These are phyloP conservation scores for Metarhizium sp. DNA, from an alignment of 2,329 filamentous ascomycete species.

Conservation along the genomic window DNA sequence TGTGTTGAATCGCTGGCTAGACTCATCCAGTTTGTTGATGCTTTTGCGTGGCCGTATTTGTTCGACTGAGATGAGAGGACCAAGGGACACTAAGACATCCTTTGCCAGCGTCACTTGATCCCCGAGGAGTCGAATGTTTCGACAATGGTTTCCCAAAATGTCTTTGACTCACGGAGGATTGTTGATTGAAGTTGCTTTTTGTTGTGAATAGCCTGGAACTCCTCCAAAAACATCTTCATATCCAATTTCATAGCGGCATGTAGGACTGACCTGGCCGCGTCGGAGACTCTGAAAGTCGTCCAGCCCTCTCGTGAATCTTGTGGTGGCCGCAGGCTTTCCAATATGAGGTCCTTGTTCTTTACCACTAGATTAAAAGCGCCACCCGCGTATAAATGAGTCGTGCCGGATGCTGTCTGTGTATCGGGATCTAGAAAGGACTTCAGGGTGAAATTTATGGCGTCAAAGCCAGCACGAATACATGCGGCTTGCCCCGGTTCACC, in stretches of 20 bases:
- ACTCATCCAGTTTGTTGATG: conserved; percentile 27
- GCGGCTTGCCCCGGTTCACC: conserved; percentile 49
- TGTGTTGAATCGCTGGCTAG: conserved; percentile 62
- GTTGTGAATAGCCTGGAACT: conserved; percentile 48
- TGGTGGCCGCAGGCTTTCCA: conserved; percentile 23
- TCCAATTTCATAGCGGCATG: conserved; percentile 45
- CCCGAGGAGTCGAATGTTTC: conserved; percentile 69
- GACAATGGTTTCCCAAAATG: conserved; percentile 32
- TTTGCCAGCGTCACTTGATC: conserved; percentile 65
- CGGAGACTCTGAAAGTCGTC: conserved; percentile 29
- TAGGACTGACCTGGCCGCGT: conserved; percentile 36
- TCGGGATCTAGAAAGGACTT: conserved; percentile 43
- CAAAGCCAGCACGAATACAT: conserved; percentile 56
- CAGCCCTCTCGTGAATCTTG: conserved; percentile 21
- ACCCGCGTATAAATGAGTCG: conserved; percentile 53
- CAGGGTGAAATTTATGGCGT: conserved; percentile 47
- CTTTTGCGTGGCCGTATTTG: conserved; percentile 52
- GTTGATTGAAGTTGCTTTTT: conserved; percentile 55
- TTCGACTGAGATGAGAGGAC: conserved; percentile 66
- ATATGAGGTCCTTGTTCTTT: conserved; percentile 52
- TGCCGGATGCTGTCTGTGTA: conserved; percentile 35
- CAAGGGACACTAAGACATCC: conserved; percentile 61
- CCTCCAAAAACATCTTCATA: conserved; percentile 31
- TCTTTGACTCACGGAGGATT: conserved; percentile 54
- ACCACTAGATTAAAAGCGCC: conserved; percentile 57